phyloP scores from a whole-genome alignment of 148 eudicot species.

The Rhododendron kiyosumense region DNA sequence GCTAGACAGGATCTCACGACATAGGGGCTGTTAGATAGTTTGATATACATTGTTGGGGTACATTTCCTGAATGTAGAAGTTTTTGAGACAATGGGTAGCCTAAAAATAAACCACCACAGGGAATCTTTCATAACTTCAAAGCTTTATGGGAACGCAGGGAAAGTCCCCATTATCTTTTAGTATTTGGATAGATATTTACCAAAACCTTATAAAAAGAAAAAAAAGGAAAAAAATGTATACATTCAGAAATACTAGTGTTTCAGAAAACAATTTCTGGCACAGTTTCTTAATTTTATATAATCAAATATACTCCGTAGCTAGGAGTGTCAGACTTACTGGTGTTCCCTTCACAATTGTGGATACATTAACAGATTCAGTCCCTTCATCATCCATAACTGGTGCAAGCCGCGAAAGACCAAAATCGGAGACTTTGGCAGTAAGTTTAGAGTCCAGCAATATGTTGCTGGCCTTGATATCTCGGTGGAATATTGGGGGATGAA shows the following conservation, averaged over 20 bases:
- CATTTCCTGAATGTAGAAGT: background rate
- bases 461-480: slow-evolving; percentile 88
- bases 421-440: slow-evolving; percentile 87
- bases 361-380: slow-evolving; percentile 43
- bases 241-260: background rate
- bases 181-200: background rate
- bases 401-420: slow-evolving; percentile 89
- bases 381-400: slow-evolving; percentile 66
- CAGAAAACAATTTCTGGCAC: background rate
- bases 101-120: background rate
- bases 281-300: background rate
- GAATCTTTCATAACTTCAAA: background rate
- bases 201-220: background rate
- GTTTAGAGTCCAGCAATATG: slow-evolving; percentile 63
- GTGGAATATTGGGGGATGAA: slow-evolving; percentile 88
- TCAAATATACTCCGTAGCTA: background rate
- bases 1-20: background rate
- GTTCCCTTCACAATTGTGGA: slow-evolving; percentile 93
- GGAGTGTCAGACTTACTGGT: slow-evolving; percentile 48
- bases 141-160: background rate
- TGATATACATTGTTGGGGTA: background rate
- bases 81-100: background rate
- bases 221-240: background rate
- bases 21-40: background rate
- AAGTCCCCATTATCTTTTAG: background rate